These are phyloP conservation scores for Solanum ahanhuiri DNA, from an alignment of 257 asterid genomes.

Conservation along the genomic window DNA sequence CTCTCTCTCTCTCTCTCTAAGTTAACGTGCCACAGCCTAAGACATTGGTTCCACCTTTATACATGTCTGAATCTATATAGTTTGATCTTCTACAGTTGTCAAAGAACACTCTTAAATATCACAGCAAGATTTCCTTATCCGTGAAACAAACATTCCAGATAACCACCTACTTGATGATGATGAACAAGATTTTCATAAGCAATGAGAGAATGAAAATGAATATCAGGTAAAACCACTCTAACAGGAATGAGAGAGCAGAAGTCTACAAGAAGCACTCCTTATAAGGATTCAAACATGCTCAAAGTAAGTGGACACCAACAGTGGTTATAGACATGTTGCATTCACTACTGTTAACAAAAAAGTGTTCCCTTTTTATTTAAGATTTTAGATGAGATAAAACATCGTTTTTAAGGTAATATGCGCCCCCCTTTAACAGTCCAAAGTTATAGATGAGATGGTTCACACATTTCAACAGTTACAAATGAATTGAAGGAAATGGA, in stretches of 20 bases:
- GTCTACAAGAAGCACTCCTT: background rate
- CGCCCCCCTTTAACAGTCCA: background rate
- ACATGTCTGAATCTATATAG: background rate
- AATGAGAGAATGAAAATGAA: background rate
- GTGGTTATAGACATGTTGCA: background rate
- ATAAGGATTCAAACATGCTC: background rate
- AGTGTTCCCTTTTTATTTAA: background rate
- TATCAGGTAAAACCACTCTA: background rate
- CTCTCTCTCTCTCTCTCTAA: background rate
- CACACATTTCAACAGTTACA: background rate
- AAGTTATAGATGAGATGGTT: background rate
- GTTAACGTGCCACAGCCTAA: background rate
- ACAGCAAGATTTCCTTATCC: background rate
- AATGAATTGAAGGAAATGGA: background rate
- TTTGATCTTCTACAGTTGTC: background rate
- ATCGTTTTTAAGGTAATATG: background rate
- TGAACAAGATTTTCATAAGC: background rate
- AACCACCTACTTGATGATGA: background rate
- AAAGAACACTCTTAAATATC: background rate
- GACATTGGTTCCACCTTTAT: background rate
- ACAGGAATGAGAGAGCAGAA: background rate
- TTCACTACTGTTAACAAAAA: background rate
- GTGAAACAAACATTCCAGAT: background rate
- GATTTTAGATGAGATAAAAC: background rate
- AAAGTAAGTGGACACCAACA: background rate